Base-by-base conservation (phyloP, 1,284 basidiomycete species). In the Ceratobasidium sp. region DNA sequence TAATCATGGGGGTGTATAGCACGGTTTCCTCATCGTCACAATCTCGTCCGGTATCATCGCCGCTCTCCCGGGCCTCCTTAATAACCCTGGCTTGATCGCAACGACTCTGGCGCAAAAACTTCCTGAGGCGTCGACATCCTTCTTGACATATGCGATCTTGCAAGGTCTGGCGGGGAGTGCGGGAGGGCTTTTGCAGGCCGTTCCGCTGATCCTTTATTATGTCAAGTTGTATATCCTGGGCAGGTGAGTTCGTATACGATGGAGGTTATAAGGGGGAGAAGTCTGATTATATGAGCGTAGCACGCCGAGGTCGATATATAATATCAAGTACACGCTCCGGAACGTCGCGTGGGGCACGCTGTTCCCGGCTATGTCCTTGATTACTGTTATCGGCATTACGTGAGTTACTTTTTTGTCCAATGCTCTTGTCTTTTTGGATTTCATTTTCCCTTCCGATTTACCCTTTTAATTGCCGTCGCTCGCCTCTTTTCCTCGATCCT, bases 341-440 rank as follows among this genome's bases (percentile, higher is more conserved):
- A 63, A 86, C 33, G 91, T 94, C 0, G 87, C 90, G 0, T 99
- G 95, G 95, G 97, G 97, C 13, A 96, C 96, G 0, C 85, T 93
- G 0, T 97, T 95, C 88, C 87, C 87, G 0, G 83, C 82, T 20
- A 69, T 80, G 77, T 44, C 64, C 56, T 26, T 79, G 23, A 60
- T 79, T 23, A 78, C 81, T 68, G 82, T 84, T 28, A 83, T 82
- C 69, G 82, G 80, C 6, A 73, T 83, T 58, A 46, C 55, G 26
- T 53, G 49, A 46, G 49, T 46, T n/a, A n/a, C n/a, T n/a, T n/a
- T n/a, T n/a, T n/a, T n/a, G n/a, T n/a, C n/a, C n/a, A n/a, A n/a
- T n/a, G n/a, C n/a, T n/a, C n/a, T n/a, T n/a, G n/a, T n/a, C n/a
- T n/a, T n/a, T n/a, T n/a, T n/a, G n/a, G n/a, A n/a, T n/a, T n/a